Percentiles rank a stretch among this genome's conserved stretches.
phyloP scores from a whole-genome alignment of 768 basidiomycete genomes.

The Pilatotrama ljubarskyi region DNA sequence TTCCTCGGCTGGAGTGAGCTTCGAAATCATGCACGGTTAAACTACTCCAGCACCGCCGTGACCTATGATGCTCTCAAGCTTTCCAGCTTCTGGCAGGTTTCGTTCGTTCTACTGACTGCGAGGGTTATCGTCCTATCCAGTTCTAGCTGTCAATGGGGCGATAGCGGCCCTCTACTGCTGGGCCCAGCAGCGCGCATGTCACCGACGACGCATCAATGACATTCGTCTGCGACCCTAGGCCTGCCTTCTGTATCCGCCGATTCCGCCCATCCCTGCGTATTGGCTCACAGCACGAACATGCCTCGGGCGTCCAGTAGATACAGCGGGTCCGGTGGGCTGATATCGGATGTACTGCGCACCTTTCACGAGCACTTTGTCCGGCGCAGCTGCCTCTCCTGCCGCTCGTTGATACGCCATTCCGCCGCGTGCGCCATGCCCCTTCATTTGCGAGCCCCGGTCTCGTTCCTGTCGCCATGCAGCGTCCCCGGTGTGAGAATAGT shows the following conservation, averaged over 20 bases:
- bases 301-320: background rate
- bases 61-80: background rate
- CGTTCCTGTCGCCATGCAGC: background rate
- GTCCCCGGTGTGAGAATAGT: background rate
- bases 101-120: background rate
- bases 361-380: background rate
- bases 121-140: constrained; percentile 2
- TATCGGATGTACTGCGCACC: constrained; percentile 8
- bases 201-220: constrained; percentile 10
- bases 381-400: background rate
- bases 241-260: no score
- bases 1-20: constrained; percentile 2
- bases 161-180: background rate
- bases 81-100: background rate
- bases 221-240: background rate
- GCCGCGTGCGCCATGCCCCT: background rate
- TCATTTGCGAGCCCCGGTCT: constrained; percentile 1
- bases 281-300: constrained; percentile 6
- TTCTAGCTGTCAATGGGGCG: background rate
- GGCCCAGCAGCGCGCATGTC: background rate
- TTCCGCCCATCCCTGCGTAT: constrained; percentile 4
- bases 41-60: no score
- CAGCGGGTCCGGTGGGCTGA: background rate
- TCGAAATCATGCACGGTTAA: constrained; percentile 3
- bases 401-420: constrained; percentile 5